Evolutionary conservation across 176 grass and related monocot genomes (phyloP), one percentile per base, ranked within the genome.

Genomic region (Chloris gayana): DNA sequence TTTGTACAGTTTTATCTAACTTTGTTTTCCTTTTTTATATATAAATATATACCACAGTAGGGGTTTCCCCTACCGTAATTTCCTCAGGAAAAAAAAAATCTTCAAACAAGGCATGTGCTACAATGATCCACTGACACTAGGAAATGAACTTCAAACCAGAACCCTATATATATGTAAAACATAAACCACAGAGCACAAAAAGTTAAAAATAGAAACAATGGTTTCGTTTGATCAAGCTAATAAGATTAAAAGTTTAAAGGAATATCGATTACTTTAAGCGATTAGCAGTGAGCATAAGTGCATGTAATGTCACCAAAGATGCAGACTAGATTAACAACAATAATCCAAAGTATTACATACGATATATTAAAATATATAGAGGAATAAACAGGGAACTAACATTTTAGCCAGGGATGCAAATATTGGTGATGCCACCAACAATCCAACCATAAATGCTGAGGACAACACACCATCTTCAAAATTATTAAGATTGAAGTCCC

Each of bases 401-500:
- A 84, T 86, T 82, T 95, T 93, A 80, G 93, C 90, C 75, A 99
- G 76, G 26, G 87, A 88, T 69, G 96, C 96, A 84, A 99, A 99
- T 87, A 91, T 93, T 4, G 91, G 92, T 1, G 92, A 99, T 79
- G 96, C 84, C 13, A 99, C 70, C 79, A 99, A 79, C 58, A 99
- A 65, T n/a, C 96, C 96, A 80, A 96, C 97, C 97, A 99, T 99
- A 84, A 99, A 99, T 70, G 93, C 93, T 38, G 97, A 99, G n/a
- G 97, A 99, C 49, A 99, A 77, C 42, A 95, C 70, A 30, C 97
- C 97, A 85, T 99, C 97, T 93, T 99, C 87, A 88, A 93, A 93
- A 82, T 99, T 87, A 79, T 63, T 90, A n/a, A 99, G 88, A 86
- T 91, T 84, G 51, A 99, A 99, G 32, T 91, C 97, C 27, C 93